Percentiles rank a stretch among this genome's conserved stretches.
Evolutionary conservation across 176 grass and related monocot genomes (phyloP).

Genomic region (Hordeum marinum): DNA sequence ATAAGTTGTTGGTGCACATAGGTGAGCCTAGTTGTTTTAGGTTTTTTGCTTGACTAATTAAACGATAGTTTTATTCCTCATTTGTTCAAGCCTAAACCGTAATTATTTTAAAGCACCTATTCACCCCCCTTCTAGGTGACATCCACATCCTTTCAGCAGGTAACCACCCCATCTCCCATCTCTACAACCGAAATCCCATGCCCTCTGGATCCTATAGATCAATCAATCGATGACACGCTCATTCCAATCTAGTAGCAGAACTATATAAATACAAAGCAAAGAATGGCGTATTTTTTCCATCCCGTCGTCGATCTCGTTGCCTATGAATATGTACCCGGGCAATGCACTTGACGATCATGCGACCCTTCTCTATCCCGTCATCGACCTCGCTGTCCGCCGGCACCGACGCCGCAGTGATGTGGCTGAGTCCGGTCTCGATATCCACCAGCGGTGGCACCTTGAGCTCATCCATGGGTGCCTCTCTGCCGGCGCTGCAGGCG

Average conservation of each 20-base stretch:
- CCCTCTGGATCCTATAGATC: no score
- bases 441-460: neutral
- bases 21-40: no score
- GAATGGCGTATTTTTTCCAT: neutral
- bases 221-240: neutral
- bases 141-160: no score
- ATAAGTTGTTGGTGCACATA: no score
- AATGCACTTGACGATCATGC: neutral
- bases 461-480: neutral
- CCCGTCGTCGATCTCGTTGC: no score
- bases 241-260: neutral
- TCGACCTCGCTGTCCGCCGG: neutral
- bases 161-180: no score
- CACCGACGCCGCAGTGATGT: neutral
- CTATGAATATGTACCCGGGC: neutral
- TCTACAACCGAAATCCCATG: no score
- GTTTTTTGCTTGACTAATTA: no score
- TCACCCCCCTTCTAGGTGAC: no score
- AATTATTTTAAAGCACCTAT: no score
- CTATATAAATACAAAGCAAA: neutral
- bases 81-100: no score
- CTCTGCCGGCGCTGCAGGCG: neutral
- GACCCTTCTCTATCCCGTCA: neutral
- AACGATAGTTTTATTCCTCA: no score
- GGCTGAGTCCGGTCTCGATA: neutral